Evolutionary conservation across 139 green algal genomes (phyloP), one percentile per base, ranked within the genome.

Genomic region (Diplosphaera chodatii): DNA sequence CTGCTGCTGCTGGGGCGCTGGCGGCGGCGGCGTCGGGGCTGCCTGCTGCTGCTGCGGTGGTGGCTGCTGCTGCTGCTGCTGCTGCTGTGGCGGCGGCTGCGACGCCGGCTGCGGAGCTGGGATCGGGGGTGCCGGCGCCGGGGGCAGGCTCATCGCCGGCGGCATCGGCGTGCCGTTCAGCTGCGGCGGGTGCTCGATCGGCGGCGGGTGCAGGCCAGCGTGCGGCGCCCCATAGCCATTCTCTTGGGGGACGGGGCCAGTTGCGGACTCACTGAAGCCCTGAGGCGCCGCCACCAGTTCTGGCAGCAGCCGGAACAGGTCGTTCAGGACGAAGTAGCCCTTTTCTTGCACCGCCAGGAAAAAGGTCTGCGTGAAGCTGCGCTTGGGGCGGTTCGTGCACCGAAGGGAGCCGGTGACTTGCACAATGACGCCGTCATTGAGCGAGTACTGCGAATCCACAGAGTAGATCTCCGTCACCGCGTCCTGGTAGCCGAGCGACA

Each of bases 301-400:
- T 13, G 72, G 34, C 5, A 89, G 69, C 70, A 85, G 93, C 40
- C 89, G 85, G 40, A 97, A 86, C 4, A 96, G 85, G 78, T 97
- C 92, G 69, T 97, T 97, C 15, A 96, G 84, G 4, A 97, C 92
- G 72, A 83, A 97, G 78, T 88, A 97, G 15, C 92, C 92, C 63
- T 89, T 91, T 40, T 96, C 89, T 77, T 96, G 92, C 0, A 84
- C 77, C 0, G 92, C 92, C 37, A 97, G 76, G 81, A 97, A 97
- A 75, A 97, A 97, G 71, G 81, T 91, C 76, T 97, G 92, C 48
- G 90, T 86, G 67, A 97, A 97, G 25, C 72, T 74, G 31, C 84
- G 77, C 62, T 85, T 78, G 27, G 69, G 34, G 37, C 37, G 37
- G 37, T 48, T 48, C 77, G 83, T 83, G 56, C 75, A 62, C n/a